Base-by-base conservation (phyloP, 306 rosid genomes). In the Neltuma alba region DNA sequence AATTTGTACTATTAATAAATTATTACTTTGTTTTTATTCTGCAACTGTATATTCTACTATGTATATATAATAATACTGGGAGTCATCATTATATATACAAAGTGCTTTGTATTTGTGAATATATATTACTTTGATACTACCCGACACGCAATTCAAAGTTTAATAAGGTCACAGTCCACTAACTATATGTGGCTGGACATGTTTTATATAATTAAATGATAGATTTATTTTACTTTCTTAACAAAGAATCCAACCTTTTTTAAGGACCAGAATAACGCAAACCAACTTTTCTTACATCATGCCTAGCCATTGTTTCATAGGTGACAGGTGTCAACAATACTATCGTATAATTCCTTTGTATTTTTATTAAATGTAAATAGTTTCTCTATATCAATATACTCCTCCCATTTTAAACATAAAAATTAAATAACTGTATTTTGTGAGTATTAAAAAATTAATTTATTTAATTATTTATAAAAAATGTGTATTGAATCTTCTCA, bases 161-260 rank as follows among this genome's bases (percentile, higher is more conserved):
- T 34, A 76, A 63, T 74, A 81, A 45, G 76, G 70, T 75, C 81
- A 60, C 66, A 74, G 65, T 78, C 91, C 89, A 85, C 87, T 85
- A 77, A 57, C 75, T 40, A 21, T 72, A 37, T 27, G 73, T 73
- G 88, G 85, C 50, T 79, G 74, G 14, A 78, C 75, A 31, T 80
- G 57, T 76, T 77, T 31, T 45, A 47, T n/a, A n/a, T 57, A 57
- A 12, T 50, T 37, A 67, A 68, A 48, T 41, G 38, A 52, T 38
- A 34, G 67, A 50, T 20, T 74, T 20, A 25, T 15, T 30, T 28
- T 45, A 70, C 42, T 70, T 71, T 47, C 42, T 71, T 21, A 18
- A 2, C 20, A 30, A 6, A 16, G 9, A 28, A 60, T 13, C 37
- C 66, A 23, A 27, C 64, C 12, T 58, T 58, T 58, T 57, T 1